A percentile compares a stretch with the other conserved stretches of the same genome.
phyloP scores from a whole-genome alignment of 2,329 filamentous ascomycete species.

The Phyllosticta citrichinensis region DNA sequence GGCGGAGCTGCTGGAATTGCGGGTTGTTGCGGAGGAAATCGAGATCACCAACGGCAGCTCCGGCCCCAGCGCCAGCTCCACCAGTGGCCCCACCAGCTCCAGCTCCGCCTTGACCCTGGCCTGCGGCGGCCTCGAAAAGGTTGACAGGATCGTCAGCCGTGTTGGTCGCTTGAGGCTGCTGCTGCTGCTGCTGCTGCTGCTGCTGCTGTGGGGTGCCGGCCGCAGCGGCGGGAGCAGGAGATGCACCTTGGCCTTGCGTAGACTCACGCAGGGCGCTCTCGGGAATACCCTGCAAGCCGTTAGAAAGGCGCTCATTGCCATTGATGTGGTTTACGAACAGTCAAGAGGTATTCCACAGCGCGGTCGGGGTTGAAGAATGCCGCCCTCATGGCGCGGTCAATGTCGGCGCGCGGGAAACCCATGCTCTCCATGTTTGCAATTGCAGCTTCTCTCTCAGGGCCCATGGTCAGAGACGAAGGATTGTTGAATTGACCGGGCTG shows the following conservation, averaged over 20 bases:
- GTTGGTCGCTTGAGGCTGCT: slow-evolving; percentile 8
- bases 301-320: neutral
- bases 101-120: slow-evolving; percentile 39
- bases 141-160: slow-evolving; percentile 60
- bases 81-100: slow-evolving; percentile 38
- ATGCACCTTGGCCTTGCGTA: slow-evolving; percentile 20
- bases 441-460: slow-evolving; percentile 68
- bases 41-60: slow-evolving; percentile 58
- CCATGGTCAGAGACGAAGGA: slow-evolving; percentile 76
- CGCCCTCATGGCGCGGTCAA: slow-evolving; percentile 88
- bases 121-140: slow-evolving; percentile 83
- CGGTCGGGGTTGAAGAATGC: slow-evolving; percentile 96
- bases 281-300: slow-evolving; percentile 64
- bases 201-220: neutral
- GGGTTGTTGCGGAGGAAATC: slow-evolving; percentile 92
- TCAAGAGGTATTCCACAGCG: slow-evolving; percentile 91
- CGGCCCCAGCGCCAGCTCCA: slow-evolving; percentile 42
- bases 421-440: slow-evolving; percentile 93
- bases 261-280: slow-evolving; percentile 58
- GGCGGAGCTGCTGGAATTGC: slow-evolving; percentile 94
- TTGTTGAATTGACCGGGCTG: slow-evolving; percentile 48
- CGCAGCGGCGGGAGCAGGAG: slow-evolving; percentile 33
- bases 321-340: slow-evolving; percentile 42
- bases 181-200: neutral
- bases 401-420: slow-evolving; percentile 83